These are phyloP conservation scores for Vigna trinervia DNA, from an alignment of 306 rosid species.

Conservation along the genomic window DNA sequence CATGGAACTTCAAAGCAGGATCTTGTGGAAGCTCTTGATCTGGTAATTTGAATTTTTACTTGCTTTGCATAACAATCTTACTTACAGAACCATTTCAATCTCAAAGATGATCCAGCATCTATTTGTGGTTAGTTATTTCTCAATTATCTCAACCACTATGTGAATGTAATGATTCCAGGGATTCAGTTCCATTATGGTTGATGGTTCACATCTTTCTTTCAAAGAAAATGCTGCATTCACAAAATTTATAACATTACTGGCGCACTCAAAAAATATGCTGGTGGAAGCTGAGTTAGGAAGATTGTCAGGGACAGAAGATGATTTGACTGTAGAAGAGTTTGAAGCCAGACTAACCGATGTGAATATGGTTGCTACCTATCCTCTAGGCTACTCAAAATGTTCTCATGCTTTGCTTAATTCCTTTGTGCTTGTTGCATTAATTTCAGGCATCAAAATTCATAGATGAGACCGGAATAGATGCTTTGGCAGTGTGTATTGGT, in stretches of 20 bases:
- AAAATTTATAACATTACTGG: slow-evolving; percentile 72
- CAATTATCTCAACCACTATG: slow-evolving; percentile 31
- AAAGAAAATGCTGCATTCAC: slow-evolving; percentile 76
- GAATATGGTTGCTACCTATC: slow-evolving; percentile 63
- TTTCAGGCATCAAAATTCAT: slow-evolving; percentile 92
- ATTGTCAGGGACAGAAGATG: slow-evolving; percentile 97
- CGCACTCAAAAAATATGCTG: slow-evolving; percentile 77
- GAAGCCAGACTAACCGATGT: slow-evolving; percentile 89
- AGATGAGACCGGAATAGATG: slow-evolving; percentile 88
- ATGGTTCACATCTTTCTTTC: slow-evolving; percentile 92
- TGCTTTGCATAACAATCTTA: slow-evolving; percentile 22
- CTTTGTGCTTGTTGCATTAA: slow-evolving; percentile 21
- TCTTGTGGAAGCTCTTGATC: slow-evolving; percentile 86
- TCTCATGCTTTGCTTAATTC: slow-evolving; percentile 34
- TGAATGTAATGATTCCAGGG: slow-evolving; percentile 65
- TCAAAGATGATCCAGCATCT: slow-evolving; percentile 29
- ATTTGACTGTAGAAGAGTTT: slow-evolving; percentile 86
- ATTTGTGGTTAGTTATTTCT: slow-evolving; percentile 26
- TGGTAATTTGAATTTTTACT: slow-evolving; percentile 56
- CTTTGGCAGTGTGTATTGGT: slow-evolving; percentile 98
- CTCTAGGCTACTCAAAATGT: slow-evolving; percentile 19
- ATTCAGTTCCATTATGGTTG: slow-evolving; percentile 88
- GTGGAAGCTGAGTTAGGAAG: slow-evolving; percentile 98
- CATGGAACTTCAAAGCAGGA: slow-evolving; percentile 91
- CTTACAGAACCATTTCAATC: slow-evolving; percentile 29